phyloP scores from a whole-genome alignment of 352 stramenopile species.

The Phytophthora agathidicida region DNA sequence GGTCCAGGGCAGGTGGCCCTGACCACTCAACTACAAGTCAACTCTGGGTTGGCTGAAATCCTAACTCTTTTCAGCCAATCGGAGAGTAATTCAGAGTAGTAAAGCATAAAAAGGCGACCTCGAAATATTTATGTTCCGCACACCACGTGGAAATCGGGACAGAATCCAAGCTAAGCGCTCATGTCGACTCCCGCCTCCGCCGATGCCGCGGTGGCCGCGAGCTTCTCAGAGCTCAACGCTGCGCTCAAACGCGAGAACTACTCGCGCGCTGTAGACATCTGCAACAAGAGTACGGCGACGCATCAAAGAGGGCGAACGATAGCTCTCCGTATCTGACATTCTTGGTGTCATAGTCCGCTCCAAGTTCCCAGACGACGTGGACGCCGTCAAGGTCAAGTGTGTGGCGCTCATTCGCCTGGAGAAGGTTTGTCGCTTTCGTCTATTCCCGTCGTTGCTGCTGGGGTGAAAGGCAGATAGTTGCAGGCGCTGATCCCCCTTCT shows the following conservation, averaged over 20 bases:
- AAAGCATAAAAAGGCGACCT: too few relatives aligned
- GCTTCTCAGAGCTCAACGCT: conserved; percentile 81
- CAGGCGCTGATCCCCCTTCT: background rate
- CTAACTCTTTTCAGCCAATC: too few relatives aligned
- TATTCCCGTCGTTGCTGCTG: background rate
- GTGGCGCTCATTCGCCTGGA: conserved; percentile 81
- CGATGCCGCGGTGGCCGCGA: conserved; percentile 39
- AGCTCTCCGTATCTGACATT: conserved; percentile 14
- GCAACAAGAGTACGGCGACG: conserved; percentile 79
- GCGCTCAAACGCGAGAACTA: conserved; percentile 83
- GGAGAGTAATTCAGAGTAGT: too few relatives aligned
- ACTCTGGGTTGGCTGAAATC: too few relatives aligned
- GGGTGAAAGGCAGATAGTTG: background rate
- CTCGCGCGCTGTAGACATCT: conserved; percentile 77
- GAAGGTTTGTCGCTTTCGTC: conserved; percentile 45
- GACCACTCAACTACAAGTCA: too few relatives aligned
- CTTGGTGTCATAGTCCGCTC: conserved; percentile 55
- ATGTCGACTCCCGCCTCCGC: conserved; percentile 21
- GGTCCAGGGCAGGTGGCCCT: too few relatives aligned
- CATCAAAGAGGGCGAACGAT: background rate
- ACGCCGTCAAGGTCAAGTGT: conserved; percentile 86
- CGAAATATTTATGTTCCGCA: too few relatives aligned
- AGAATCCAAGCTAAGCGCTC: too few relatives aligned
- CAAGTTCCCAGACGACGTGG: conserved; percentile 71
- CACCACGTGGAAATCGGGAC: too few relatives aligned